Base-by-base conservation (phyloP, 768 basidiomycete species). In the Serendipita sp. region DNA sequence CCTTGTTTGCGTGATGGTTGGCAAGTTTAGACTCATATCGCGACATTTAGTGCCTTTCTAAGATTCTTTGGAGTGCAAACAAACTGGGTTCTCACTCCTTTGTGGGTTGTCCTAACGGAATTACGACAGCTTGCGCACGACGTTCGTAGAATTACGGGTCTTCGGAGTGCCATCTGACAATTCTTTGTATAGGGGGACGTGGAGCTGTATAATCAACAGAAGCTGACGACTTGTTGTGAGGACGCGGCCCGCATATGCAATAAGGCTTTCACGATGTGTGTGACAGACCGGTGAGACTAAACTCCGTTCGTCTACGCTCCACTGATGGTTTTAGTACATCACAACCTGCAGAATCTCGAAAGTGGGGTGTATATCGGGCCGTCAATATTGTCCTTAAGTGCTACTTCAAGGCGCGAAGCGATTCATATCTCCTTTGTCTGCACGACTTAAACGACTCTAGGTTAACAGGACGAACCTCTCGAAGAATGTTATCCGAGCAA, bases 361-460 rank as follows among this genome's bases (percentile, higher is more conserved):
- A 89, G 76, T 88, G 92, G 91, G 85, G 92, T 0, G 81, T 93
- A 1, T 98, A 98, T 75, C 90, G 92, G 70, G 83, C 96, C 13
- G 93, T 94, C 0, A 88, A 87, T 15, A 77, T 95, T 60, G 85
- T 93, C 64, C 76, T 99, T 73, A 98, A 98, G 74, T 88, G 85
- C 56, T 98, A 98, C 76, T 97, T 98, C 79, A 85, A 86, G 69
- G 94, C 84, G 74, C 73, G 86, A 78, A 34, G 38, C 45, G 36
- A 13, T 13, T 64, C 63, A 30, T 44, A 1, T 28, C 41, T 48
- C 54, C 64, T 45, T 46, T 64, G 44, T 36, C 18, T 11, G 44
- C 63, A 63, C 46, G 65, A 64, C 28, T 60, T 44, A 63, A 62
- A 32, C 36, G 18, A 2, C 15, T 38, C 1, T 70, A 95, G 94